Percentiles rank a stretch among this genome's conserved stretches.
These are phyloP conservation scores for Phytomonas sp. DNA, from an alignment of 208 protist genomes.

Conservation along the genomic window DNA sequence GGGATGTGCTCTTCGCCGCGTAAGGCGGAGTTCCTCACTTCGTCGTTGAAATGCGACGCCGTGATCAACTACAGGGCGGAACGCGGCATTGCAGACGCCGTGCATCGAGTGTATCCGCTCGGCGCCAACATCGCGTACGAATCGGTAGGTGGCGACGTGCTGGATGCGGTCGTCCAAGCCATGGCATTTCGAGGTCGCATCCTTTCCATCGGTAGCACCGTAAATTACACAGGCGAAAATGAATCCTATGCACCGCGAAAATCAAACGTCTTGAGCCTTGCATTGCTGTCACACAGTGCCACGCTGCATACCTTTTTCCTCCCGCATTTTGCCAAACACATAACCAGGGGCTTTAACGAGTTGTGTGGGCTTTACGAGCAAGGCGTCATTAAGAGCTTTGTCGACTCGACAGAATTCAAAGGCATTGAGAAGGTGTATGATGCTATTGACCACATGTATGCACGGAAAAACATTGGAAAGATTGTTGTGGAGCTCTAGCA, in stretches of 20 bases:
- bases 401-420: slow-evolving; percentile 50
- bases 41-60: slow-evolving; percentile 60
- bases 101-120: slow-evolving; percentile 37
- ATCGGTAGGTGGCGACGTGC: slow-evolving; percentile 80
- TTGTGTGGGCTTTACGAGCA: slow-evolving; percentile 45
- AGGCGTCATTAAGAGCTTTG: slow-evolving; percentile 38
- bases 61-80: slow-evolving; percentile 61
- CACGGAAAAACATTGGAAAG: slow-evolving; percentile 69
- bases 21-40: slow-evolving; percentile 66
- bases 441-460: slow-evolving; percentile 73
- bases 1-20: slow-evolving; percentile 75
- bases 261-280: slow-evolving; percentile 43
- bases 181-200: slow-evolving; percentile 65
- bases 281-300: slow-evolving; percentile 72
- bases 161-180: slow-evolving; percentile 52
- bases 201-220: slow-evolving; percentile 77
- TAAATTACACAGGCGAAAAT: slow-evolving; percentile 15
- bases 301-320: slow-evolving; percentile 80
- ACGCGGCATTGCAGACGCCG: slow-evolving; percentile 15
- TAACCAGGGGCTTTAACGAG: slow-evolving; percentile 37
- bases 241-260: not conserved
- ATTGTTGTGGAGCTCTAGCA: slow-evolving; percentile 58
- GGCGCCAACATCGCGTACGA: slow-evolving; percentile 88
- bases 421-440: slow-evolving; percentile 62
- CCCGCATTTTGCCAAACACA: slow-evolving; percentile 76